A percentile compares a stretch with the other conserved stretches of the same genome.
Evolutionary conservation across 1,139 yeast genomes (phyloP).

Genomic region (Geotrichum candidum): DNA sequence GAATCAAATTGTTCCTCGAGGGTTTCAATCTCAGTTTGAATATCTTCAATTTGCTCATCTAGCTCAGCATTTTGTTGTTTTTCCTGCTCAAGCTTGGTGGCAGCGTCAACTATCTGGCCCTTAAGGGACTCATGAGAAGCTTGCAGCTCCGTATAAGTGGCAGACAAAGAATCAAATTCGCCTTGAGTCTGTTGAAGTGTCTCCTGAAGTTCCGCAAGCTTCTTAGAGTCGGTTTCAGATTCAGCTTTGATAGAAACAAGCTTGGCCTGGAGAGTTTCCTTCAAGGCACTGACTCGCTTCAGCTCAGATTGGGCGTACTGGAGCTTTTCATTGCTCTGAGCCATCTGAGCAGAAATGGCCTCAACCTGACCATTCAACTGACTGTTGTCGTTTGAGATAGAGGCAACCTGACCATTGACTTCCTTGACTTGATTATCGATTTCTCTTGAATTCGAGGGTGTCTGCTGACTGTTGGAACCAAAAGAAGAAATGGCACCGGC

Average conservation of each 20-base stretch:
- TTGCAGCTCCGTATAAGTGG: slow-evolving; percentile 73
- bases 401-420: slow-evolving; percentile 73
- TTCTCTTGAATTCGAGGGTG: slow-evolving; percentile 70
- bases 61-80: slow-evolving; percentile 59
- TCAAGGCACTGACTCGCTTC: slow-evolving; percentile 53
- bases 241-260: slow-evolving; percentile 58
- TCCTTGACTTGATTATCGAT: slow-evolving; percentile 61
- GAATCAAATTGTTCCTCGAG: slow-evolving; percentile 51
- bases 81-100: slow-evolving; percentile 53
- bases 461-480: slow-evolving; percentile 46
- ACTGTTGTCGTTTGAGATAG: background rate
- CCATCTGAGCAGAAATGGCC: slow-evolving; percentile 68
- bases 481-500: slow-evolving; percentile 42
- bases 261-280: slow-evolving; percentile 66
- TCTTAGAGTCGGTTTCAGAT: slow-evolving; percentile 67
- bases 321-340: slow-evolving; percentile 63
- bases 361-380: background rate
- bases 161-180: slow-evolving; percentile 69
- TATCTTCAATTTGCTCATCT: slow-evolving; percentile 58
- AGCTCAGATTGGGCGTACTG: slow-evolving; percentile 72
- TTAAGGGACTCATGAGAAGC: slow-evolving; percentile 73
- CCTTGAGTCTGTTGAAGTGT: slow-evolving; percentile 52
- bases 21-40: slow-evolving; percentile 61
- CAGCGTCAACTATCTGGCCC: slow-evolving; percentile 56
- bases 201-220: slow-evolving; percentile 60